A percentile compares a stretch with the other conserved stretches of the same genome.
Evolutionary conservation across 805 yeast genomes (phyloP).

Genomic region (Zygoascus biomembranicola): DNA sequence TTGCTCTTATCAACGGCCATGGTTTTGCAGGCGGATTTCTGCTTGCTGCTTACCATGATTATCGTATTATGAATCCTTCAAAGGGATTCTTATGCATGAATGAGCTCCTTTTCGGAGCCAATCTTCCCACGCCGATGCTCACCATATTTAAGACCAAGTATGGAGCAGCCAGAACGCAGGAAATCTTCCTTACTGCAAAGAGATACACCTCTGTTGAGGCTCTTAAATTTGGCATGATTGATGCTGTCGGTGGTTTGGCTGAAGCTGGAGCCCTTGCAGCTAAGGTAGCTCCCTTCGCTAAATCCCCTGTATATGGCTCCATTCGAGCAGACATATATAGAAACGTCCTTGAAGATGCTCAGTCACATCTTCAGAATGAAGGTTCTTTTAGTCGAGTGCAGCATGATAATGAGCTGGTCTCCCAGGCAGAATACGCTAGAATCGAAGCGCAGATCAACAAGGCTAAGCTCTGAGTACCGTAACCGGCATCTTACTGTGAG

Average conservation of each 20-base stretch:
- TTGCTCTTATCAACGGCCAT: conserved; percentile 33
- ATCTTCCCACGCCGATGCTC: conserved; percentile 29
- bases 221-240: conserved; percentile 23
- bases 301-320: conserved; percentile 26
- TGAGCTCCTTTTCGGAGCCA: conserved; percentile 33
- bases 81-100: conserved; percentile 33
- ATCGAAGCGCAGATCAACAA: neutral
- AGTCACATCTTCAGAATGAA: neutral
- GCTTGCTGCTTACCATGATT: conserved; percentile 32
- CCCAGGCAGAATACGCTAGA: neutral
- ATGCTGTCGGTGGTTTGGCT: conserved; percentile 27
- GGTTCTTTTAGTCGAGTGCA: neutral
- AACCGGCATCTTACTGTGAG: no score
- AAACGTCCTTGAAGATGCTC: conserved; percentile 21
- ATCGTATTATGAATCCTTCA: conserved; percentile 32
- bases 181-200: conserved; percentile 27
- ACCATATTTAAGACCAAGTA: conserved; percentile 26
- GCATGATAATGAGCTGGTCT: neutral
- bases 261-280: conserved; percentile 27
- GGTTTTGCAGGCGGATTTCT: conserved; percentile 36
- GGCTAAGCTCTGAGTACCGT: neutral
- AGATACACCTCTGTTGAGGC: conserved; percentile 28
- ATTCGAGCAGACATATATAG: conserved; percentile 24
- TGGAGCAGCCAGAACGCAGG: conserved; percentile 24
- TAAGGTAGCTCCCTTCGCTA: conserved; percentile 17